Base-by-base conservation (phyloP, 164 flowering plant species). In the Berberis thunbergii region DNA sequence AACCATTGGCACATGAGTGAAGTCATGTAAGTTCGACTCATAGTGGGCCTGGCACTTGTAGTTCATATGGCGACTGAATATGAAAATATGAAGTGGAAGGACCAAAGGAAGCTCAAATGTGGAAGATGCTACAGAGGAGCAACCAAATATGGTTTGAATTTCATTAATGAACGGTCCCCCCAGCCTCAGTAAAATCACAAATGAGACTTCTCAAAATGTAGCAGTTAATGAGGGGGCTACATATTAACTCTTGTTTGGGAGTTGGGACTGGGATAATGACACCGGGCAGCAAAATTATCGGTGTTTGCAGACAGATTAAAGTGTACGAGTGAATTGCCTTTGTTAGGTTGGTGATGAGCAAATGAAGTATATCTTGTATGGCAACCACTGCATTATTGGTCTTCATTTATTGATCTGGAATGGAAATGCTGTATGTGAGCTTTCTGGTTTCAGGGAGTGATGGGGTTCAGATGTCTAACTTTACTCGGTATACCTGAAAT, bases 141-240 rank as follows among this genome's bases (percentile, higher is more conserved):
- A 49, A 67, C 72, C 69, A 77, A 73, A 71, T 50, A n/a, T 67
- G 42, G 58, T 62, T 58, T 44, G 40, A 43, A 57, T 40, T 26
- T 57, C 72, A 78, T 70, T 65, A 61, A 70, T 74, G 46, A 62
- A 69, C 76, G 86, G 86, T 82, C 64, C 84, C 86, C 84, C 4
- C 55, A 67, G 60, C 41, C 41, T 42, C 7, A 63, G 61, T 48
- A 70, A 72, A 26, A 62, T 62, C 68, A 67, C 70, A 42, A 42
- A 49, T 61, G 43, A 53, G 49, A 49, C 43, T 61, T 55, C 49
- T 62, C 46, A 10, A 38, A 40, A 41, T 41, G 9, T 41, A 41
- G 44, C 11, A 57, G 10, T 57, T 42, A 26, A 26, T 26, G 26
- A 26, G 26, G 26, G 26, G 26, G 26, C 26, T n/a, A 40, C 9